These are phyloP conservation scores for Mycosphaerella arachidis DNA, from an alignment of 2,329 filamentous ascomycete genomes.

Conservation along the genomic window DNA sequence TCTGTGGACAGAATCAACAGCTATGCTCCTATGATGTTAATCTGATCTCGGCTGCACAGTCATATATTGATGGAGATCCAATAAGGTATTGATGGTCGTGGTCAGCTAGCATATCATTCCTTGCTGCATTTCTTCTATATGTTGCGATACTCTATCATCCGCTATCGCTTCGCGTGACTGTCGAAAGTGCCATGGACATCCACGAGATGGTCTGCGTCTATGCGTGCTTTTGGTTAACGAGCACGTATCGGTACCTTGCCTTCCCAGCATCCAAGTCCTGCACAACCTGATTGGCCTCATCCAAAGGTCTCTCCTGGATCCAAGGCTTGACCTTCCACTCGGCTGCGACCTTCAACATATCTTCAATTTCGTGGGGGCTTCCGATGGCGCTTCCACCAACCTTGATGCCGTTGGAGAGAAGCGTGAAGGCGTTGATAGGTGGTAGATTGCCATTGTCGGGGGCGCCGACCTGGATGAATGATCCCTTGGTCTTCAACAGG, in stretches of 20 bases:
- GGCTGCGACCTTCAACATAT: slow-evolving; percentile 58
- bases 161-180: too few species aligned
- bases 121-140: too few species aligned
- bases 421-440: slow-evolving; percentile 51
- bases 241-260: slow-evolving; percentile 38
- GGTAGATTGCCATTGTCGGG: slow-evolving; percentile 56
- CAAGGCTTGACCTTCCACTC: slow-evolving; percentile 56
- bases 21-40: too few species aligned
- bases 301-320: slow-evolving; percentile 58
- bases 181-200: too few species aligned
- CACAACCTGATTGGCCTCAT: slow-evolving; percentile 54
- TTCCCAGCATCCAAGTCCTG: slow-evolving; percentile 55
- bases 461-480: slow-evolving; percentile 61
- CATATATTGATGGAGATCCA: too few species aligned
- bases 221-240: slow-evolving; percentile 26
- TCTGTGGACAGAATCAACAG: too few species aligned
- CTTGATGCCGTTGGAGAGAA: slow-evolving; percentile 53
- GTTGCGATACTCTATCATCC: too few species aligned
- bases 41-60: too few species aligned
- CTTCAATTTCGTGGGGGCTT: slow-evolving; percentile 52
- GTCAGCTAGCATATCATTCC: too few species aligned
- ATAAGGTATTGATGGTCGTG: too few species aligned
- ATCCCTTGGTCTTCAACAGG: slow-evolving; percentile 55
- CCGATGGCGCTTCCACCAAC: slow-evolving; percentile 47
- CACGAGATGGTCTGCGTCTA: not conserved